phyloP scores from a whole-genome alignment of 2,329 filamentous ascomycete genomes.

The Nannizziopsis barbatae region DNA sequence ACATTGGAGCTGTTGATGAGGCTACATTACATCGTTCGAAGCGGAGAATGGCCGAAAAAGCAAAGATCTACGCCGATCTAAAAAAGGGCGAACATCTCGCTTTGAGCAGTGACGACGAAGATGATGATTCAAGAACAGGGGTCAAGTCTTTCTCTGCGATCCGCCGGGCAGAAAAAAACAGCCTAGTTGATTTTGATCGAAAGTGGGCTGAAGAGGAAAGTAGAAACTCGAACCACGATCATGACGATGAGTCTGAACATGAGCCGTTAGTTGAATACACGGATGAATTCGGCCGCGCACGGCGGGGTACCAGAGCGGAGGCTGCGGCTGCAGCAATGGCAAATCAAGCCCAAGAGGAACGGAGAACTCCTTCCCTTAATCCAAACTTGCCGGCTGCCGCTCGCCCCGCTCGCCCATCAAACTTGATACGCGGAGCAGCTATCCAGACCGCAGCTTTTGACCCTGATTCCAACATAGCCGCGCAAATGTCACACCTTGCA shows the following conservation, averaged over 20 bases:
- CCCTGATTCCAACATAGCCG: slow-evolving; percentile 51
- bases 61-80: slow-evolving; percentile 74
- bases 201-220: slow-evolving; percentile 73
- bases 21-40: slow-evolving; percentile 54
- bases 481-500: slow-evolving; percentile 68
- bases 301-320: slow-evolving; percentile 60
- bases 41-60: slow-evolving; percentile 81
- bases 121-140: slow-evolving; percentile 11
- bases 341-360: slow-evolving; percentile 15
- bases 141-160: slow-evolving; percentile 14
- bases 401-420: slow-evolving; percentile 46
- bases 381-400: slow-evolving; percentile 17
- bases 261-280: slow-evolving; percentile 69
- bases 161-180: slow-evolving; percentile 26
- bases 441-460: slow-evolving; percentile 77
- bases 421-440: slow-evolving; percentile 73
- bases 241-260: slow-evolving; percentile 31
- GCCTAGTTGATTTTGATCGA: slow-evolving; percentile 82
- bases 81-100: slow-evolving; percentile 77
- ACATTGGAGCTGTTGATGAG: slow-evolving; percentile 52
- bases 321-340: slow-evolving; percentile 47
- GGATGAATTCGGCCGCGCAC: slow-evolving; percentile 83
- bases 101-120: slow-evolving; percentile 28
- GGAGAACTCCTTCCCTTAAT: slow-evolving; percentile 18
- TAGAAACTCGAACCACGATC: slow-evolving; percentile 25